These are phyloP conservation scores for Paradendryphiella salina DNA, from an alignment of 2,329 filamentous ascomycete genomes.

Conservation along the genomic window DNA sequence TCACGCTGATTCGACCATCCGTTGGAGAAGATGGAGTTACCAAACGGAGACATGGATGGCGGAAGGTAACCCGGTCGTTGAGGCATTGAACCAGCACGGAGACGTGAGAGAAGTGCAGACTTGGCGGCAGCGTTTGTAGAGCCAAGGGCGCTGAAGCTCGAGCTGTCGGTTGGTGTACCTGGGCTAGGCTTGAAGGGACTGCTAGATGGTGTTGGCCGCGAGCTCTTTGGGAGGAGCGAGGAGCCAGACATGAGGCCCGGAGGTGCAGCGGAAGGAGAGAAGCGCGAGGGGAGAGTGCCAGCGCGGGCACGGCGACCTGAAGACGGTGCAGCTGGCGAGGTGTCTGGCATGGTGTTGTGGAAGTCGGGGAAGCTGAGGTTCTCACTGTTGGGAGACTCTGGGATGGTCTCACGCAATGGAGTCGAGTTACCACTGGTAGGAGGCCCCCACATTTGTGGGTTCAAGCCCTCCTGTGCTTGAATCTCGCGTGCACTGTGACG, in stretches of 20 bases:
- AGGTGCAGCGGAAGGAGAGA: slow-evolving; percentile 73
- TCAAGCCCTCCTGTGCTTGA: slow-evolving; percentile 89
- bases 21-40: slow-evolving; percentile 83
- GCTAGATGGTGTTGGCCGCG: slow-evolving; percentile 81
- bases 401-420: slow-evolving; percentile 93
- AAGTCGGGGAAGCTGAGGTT: slow-evolving; percentile 96
- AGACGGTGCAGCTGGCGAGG: slow-evolving; percentile 59
- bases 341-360: slow-evolving; percentile 69
- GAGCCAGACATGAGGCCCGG: slow-evolving; percentile 58
- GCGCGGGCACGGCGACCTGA: slow-evolving; percentile 81
- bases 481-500: slow-evolving; percentile 82
- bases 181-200: slow-evolving; percentile 78
- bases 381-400: slow-evolving; percentile 89
- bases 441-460: slow-evolving; percentile 79
- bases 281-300: slow-evolving; percentile 93
- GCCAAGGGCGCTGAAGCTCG: slow-evolving; percentile 50
- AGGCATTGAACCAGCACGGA: slow-evolving; percentile 92
- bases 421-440: slow-evolving; percentile 96
- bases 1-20: slow-evolving; percentile 83
- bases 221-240: slow-evolving; percentile 71
- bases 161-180: slow-evolving; percentile 45
- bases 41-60: slow-evolving; percentile 68
- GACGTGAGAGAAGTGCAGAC: slow-evolving; percentile 77
- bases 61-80: slow-evolving; percentile 74
- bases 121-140: slow-evolving; percentile 59